Base-by-base conservation (phyloP, 139 green algal genomes). In the Eudorina sp. region DNA sequence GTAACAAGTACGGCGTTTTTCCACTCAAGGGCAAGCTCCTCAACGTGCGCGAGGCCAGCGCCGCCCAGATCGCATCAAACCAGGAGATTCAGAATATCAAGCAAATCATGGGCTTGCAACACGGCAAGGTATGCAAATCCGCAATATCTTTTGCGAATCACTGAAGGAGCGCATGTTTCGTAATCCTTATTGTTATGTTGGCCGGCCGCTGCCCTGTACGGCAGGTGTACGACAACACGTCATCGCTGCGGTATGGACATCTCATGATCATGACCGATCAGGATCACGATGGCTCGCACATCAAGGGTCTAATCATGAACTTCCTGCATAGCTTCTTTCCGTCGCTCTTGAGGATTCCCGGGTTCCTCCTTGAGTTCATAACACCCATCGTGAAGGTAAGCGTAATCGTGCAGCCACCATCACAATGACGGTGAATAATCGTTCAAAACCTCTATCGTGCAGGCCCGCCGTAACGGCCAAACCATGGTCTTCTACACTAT, bases 201-300 rank as follows among this genome's bases (percentile, higher is more conserved):
- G 9, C 48, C 48, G 9, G 9, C 9, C 48, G 11, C 48, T 55
- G 48, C 48, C 11, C 48, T 21, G 13, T 55, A 55, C 48, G 48
- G 69, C 92, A 98, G 94, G 85, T 93, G 66, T 99, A 99, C 88
- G 94, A 96, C 19, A 94, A 97, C 91, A 92, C 90, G 27, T 98
- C 98, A 92, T 94, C 94, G 25, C 96, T 99, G 92, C 95, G 98
- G 7, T 99, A 99, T 86, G 98, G 98, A 3, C 96, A 99, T 91
- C 93, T 99, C 11, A 99, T 99, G 98, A 99, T 99, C 90, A 99
- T 99, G 98, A 99, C 98, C 0, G 98, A 99, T 90, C 98, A 99
- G 95, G 98, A 99, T 88, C 97, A 99, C 79, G 98, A 99, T 90
- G 98, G 98, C 66, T 98, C 94, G 4, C 98, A 99, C 95, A 99